Evolutionary conservation across 768 basidiomycete species (phyloP).

Genomic region (Auricularia sp.): DNA sequence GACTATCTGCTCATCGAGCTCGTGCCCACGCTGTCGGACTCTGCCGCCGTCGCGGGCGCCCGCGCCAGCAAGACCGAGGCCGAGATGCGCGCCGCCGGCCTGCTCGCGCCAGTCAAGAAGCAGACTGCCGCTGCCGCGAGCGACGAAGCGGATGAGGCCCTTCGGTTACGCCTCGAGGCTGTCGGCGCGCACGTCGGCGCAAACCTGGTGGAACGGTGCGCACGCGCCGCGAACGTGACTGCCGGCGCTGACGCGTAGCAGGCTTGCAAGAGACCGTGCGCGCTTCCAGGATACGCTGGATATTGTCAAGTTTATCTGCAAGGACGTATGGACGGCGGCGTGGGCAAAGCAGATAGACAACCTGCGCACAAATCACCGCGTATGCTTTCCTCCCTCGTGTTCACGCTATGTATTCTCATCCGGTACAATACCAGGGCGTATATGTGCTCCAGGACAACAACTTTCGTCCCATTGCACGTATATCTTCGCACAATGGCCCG

Average conservation of each 20-base stretch:
- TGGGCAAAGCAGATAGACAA: constrained; percentile 97
- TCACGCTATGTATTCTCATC: not conserved
- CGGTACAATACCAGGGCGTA: constrained; percentile 49
- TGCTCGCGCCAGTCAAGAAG: constrained; percentile 45
- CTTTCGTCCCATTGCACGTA: constrained; percentile 73
- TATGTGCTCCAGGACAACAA: constrained; percentile 89
- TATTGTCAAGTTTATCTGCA: constrained; percentile 90
- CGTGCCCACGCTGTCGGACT: constrained; percentile 62
- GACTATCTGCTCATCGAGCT: constrained; percentile 83
- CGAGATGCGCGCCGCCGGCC: constrained; percentile 70
- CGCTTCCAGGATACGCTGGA: constrained; percentile 79
- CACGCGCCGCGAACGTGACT: constrained; percentile 1
- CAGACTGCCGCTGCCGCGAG: constrained; percentile 9
- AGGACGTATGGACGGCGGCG: constrained; percentile 85
- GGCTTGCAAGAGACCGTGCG: constrained; percentile 64
- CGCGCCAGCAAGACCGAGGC: constrained; percentile 60
- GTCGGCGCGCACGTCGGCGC: constrained; percentile 83
- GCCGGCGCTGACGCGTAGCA: constrained; percentile 18
- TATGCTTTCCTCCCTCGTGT: constrained; percentile 24
- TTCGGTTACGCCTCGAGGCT: constrained; percentile 59
- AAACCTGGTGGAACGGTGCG: constrained; percentile 76
- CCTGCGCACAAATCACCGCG: constrained; percentile 86
- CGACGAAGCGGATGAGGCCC: constrained; percentile 67
- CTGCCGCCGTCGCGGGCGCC: constrained; percentile 60
- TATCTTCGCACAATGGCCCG: constrained; percentile 74